phyloP scores from a whole-genome alignment of 2,329 filamentous ascomycete species.

The Fusarium oligoseptatum region DNA sequence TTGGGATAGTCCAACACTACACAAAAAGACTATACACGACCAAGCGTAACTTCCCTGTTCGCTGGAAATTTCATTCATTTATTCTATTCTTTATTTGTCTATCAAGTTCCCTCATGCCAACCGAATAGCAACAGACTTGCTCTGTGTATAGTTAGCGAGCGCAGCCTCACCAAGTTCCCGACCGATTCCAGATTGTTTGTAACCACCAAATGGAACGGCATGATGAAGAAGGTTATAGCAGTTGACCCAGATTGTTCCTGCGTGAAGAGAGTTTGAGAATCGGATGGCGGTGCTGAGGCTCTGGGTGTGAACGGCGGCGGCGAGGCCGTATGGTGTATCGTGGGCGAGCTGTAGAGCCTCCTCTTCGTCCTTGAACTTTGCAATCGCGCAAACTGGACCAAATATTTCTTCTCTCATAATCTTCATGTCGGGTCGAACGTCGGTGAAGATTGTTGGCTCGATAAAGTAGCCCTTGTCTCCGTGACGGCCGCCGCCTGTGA shows the following conservation, averaged over 20 bases:
- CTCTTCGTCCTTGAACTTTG: constrained; percentile 87
- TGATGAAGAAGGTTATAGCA: constrained; percentile 79
- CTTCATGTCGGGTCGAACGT: constrained; percentile 86
- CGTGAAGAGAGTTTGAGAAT: constrained; percentile 80
- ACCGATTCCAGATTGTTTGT: constrained; percentile 83
- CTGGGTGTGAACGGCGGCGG: constrained; percentile 84
- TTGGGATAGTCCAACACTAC: background rate
- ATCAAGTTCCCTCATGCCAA: background rate
- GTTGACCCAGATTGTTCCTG: constrained; percentile 74
- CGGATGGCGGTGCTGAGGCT: constrained; percentile 86
- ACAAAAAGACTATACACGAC: too few relatives aligned
- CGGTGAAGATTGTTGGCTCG: constrained; percentile 89
- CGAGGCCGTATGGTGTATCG: constrained; percentile 83
- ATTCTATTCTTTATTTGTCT: background rate
- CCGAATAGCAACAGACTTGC: constrained; percentile 68
- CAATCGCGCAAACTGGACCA: constrained; percentile 85
- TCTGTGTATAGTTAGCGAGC: constrained; percentile 76
- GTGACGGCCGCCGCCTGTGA: constrained; percentile 66
- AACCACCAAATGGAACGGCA: constrained; percentile 78
- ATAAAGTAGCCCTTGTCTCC: constrained; percentile 90
- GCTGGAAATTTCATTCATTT: background rate
- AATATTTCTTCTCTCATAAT: constrained; percentile 95
- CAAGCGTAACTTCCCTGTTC: too few relatives aligned
- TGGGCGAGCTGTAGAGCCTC: constrained; percentile 83
- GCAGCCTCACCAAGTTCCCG: constrained; percentile 80